These are phyloP conservation scores for Cryoendolithus antarcticus DNA, from an alignment of 2,329 filamentous ascomycete species.

Conservation along the genomic window DNA sequence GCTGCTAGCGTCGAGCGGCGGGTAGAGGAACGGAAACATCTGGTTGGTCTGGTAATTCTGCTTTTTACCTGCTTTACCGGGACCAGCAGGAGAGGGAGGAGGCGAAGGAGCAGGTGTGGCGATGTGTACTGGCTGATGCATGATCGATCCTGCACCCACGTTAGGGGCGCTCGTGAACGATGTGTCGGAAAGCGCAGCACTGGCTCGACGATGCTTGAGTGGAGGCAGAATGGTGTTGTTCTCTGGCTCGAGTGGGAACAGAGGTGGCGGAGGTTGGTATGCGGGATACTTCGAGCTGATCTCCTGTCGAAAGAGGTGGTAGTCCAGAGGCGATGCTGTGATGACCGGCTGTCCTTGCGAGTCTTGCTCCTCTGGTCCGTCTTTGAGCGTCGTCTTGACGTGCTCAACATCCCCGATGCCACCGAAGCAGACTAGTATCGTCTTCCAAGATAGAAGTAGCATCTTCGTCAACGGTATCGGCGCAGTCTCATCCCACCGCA, in stretches of 20 bases:
- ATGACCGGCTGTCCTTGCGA: slow-evolving; percentile 62
- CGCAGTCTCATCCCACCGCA: slow-evolving; percentile 48
- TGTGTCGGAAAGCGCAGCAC: slow-evolving; percentile 19
- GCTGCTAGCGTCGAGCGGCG: slow-evolving; percentile 76
- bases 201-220: slow-evolving; percentile 57
- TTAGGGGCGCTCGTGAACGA: slow-evolving; percentile 35
- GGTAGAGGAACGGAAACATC: slow-evolving; percentile 96
- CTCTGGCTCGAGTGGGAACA: slow-evolving; percentile 77
- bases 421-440: slow-evolving; percentile 73
- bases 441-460: slow-evolving; percentile 81
- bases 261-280: slow-evolving; percentile 75
- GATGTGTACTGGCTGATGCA: slow-evolving; percentile 94
- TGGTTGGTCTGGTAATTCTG: slow-evolving; percentile 99
- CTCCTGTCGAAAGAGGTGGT: slow-evolving; percentile 91
- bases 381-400: slow-evolving; percentile 60
- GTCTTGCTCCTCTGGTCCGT: slow-evolving; percentile 43
- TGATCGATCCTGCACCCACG: slow-evolving; percentile 54
- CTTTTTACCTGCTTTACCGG: slow-evolving; percentile 87
- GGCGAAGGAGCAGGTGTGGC: slow-evolving; percentile 96
- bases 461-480: slow-evolving; percentile 40
- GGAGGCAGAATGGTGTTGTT: slow-evolving; percentile 85
- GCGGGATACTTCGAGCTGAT: slow-evolving; percentile 96
- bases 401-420: slow-evolving; percentile 60
- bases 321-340: slow-evolving; percentile 87
- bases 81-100: slow-evolving; percentile 75